Percentiles rank a stretch among this genome's conserved stretches.
These are phyloP conservation scores for Ustilago cynodontis DNA, from an alignment of 1,284 basidiomycete species.

Conservation along the genomic window DNA sequence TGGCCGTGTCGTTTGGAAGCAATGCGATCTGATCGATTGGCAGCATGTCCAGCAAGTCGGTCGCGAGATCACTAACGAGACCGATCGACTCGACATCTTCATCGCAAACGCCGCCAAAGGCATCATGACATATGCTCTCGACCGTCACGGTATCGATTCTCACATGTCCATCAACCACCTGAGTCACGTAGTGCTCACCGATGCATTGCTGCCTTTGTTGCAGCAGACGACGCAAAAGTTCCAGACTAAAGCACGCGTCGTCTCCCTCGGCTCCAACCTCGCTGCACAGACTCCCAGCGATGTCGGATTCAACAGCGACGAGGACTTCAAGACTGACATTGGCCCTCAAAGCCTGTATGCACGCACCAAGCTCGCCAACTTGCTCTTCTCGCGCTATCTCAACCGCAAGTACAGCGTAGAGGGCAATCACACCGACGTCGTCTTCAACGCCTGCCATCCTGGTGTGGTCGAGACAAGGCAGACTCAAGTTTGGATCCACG, in stretches of 20 bases:
- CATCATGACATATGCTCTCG: constrained; percentile 31
- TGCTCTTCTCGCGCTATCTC: constrained; percentile 30
- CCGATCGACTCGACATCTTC: constrained; percentile 30
- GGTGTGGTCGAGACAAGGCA: constrained; percentile 36
- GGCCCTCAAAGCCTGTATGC: constrained; percentile 24
- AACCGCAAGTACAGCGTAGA: constrained; percentile 18
- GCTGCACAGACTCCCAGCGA: constrained; percentile 29
- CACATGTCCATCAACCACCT: constrained; percentile 43
- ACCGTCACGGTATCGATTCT: constrained; percentile 36
- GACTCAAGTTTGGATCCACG: constrained; percentile 36
- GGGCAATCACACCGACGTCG: constrained; percentile 16
- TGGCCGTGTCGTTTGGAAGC: constrained; percentile 23
- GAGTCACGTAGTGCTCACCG: constrained; percentile 32
- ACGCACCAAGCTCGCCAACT: constrained; percentile 30
- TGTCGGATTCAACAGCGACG: constrained; percentile 9
- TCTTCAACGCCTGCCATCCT: constrained; percentile 40
- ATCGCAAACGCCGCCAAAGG: constrained; percentile 40
- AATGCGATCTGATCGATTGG: constrained; percentile 38
- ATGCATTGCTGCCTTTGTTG: constrained; percentile 23
- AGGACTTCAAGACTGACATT: constrained; percentile 28
- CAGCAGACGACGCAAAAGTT: constrained; percentile 20
- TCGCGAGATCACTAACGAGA: constrained; percentile 27
- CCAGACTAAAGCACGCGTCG: constrained; percentile 21
- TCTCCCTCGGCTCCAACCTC: constrained; percentile 35
- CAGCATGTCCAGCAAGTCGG: constrained; percentile 29